Evolutionary conservation across 495 filamentous ascomycete genomes (phyloP), one percentile per base, ranked within the genome.

Genomic region (Aspergillus incahuasiensis): DNA sequence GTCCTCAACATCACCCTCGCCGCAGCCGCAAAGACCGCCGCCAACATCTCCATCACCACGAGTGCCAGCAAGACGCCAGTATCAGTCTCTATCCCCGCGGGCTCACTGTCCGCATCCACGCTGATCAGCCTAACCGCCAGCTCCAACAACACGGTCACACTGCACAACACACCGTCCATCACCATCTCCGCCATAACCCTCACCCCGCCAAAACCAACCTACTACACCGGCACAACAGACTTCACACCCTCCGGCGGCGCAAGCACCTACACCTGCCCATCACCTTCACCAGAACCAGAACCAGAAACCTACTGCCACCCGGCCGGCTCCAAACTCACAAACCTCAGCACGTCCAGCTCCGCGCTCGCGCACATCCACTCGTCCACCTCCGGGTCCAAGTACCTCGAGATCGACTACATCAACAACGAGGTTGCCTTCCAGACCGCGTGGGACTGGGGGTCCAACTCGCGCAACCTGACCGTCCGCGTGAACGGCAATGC

Each of bases 351-450:
- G 11, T 62, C 53, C 12, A 59, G 63, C 24, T 63, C 65, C 3
- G 72, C 71, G 9, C 48, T 34, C 7, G 54, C 59, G 16, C 61
- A 42, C 6, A 62, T 74, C 24, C 42, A 59, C 1, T 67, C 70
- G 12, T 66, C 72, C 16, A 64, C 59, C 3, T 60, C 58, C 6
- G 55, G 56, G 34, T 59, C 58, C 6, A 78, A 78, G 56, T 71
- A 73, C 24, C 28, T 77, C 5, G 72, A 73, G 19, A 53, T 81
- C 12, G 72, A 77, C 57, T 80, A 75, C 41, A 76, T 79, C 59
- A 80, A 81, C 58, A 78, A 81, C 51, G 78, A 79, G 6, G 60
- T 82, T 45, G 72, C 79, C 0, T 70, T 79, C 18, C 62, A 68
- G 1, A 71, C 60, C 1, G 58, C 74, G 7, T 80, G 73, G 74